Evolutionary conservation across 768 basidiomycete genomes (phyloP).

Genomic region (Coprinellus aureogranulatus): DNA sequence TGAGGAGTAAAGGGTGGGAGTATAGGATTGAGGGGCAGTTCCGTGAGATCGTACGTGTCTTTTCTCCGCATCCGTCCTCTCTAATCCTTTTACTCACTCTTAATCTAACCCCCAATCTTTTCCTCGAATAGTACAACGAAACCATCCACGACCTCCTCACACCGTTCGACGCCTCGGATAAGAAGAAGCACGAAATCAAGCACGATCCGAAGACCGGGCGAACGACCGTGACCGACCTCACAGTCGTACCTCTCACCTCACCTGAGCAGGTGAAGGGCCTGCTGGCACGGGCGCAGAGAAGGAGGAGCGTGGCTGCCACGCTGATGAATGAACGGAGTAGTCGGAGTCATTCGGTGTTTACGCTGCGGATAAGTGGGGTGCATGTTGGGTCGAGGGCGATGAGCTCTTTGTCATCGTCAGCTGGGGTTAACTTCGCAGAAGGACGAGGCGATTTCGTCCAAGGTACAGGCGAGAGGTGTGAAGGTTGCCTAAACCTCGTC

Average conservation of each 20-base stretch:
- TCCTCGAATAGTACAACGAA: constrained; percentile 71
- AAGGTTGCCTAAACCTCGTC: constrained; percentile 86
- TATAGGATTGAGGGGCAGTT: constrained; percentile 95
- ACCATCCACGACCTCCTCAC: constrained; percentile 92
- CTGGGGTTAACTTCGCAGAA: not conserved
- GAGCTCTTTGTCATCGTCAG: not conserved
- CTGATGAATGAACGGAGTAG: constrained; percentile 95
- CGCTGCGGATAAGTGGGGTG: constrained; percentile 75
- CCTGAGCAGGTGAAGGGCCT: constrained; percentile 76
- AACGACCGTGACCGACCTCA: constrained; percentile 82
- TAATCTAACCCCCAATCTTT: too few species aligned
- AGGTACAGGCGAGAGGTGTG: constrained; percentile 69
- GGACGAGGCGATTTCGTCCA: constrained; percentile 20
- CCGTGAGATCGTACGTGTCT: constrained; percentile 81
- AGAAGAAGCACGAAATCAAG: constrained; percentile 94
- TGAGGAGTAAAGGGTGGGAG: constrained; percentile 84
- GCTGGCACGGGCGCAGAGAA: constrained; percentile 70
- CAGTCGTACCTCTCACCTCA: constrained; percentile 67
- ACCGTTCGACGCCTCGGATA: constrained; percentile 63
- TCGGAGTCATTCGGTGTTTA: constrained; percentile 92
- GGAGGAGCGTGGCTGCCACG: constrained; percentile 86
- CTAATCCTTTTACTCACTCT: too few species aligned
- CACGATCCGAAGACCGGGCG: constrained; percentile 74
- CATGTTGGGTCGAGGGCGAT: constrained; percentile 45
- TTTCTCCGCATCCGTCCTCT: not conserved